Conservation (phyloP, 1,284 basidiomycete genomes). For the Ustilago shanxiensis region DNA sequence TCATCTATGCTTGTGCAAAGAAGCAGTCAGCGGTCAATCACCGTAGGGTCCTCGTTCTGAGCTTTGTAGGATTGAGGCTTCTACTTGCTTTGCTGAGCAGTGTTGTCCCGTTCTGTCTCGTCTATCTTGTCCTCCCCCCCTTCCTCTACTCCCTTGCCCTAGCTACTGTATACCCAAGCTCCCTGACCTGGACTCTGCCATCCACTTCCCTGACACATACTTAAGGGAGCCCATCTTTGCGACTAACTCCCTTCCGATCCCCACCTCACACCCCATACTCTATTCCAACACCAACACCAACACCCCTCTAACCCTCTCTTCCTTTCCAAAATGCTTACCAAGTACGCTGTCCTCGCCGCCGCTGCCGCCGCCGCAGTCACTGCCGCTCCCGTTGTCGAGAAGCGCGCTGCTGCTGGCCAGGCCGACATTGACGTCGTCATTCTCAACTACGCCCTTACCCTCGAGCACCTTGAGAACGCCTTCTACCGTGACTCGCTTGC, state of each 20-base stretch:
- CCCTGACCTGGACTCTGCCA: background rate
- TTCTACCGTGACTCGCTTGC: constrained; percentile 73
- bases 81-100: background rate
- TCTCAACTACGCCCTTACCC: constrained; percentile 77
- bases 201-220: constrained; percentile 6
- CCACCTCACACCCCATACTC: background rate
- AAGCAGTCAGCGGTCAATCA: constrained; percentile 2
- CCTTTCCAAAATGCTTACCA: constrained; percentile 48
- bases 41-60: constrained; percentile 1
- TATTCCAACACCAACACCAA: background rate
- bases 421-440: constrained; percentile 70
- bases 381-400: constrained; percentile 40
- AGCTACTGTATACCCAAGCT: background rate
- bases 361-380: constrained; percentile 53
- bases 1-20: background rate
- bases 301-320: background rate
- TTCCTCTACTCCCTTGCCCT: background rate
- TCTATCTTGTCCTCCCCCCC: constrained; percentile 5
- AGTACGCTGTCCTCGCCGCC: constrained; percentile 55
- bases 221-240: constrained; percentile 13
- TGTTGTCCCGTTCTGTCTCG: constrained; percentile 17
- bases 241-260: constrained; percentile 5
- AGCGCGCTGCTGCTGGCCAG: constrained; percentile 63
- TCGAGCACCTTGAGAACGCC: constrained; percentile 79
- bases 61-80: background rate